Conservation (phyloP, 345 rosid genomes). For the Geranium brycei region DNA sequence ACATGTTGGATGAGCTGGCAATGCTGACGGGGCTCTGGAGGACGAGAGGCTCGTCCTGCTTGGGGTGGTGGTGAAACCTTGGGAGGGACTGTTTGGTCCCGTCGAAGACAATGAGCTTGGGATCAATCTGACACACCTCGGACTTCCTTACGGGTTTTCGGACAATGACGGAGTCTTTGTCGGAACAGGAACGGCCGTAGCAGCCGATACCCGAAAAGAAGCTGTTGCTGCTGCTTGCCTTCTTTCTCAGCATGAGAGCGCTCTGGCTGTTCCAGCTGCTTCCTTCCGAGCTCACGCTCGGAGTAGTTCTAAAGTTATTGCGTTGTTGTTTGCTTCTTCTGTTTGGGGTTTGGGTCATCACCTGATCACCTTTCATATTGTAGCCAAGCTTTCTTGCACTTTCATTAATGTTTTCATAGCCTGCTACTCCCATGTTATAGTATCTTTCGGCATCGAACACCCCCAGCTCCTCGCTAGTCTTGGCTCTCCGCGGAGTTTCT, state of each 20-base stretch:
- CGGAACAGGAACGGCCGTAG: conserved; percentile 26
- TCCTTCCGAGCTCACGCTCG: conserved; percentile 30
- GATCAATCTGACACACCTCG: conserved; percentile 8
- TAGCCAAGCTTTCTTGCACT: background rate
- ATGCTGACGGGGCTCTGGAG: conserved; percentile 14
- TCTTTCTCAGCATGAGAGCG: conserved; percentile 18
- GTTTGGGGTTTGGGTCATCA: conserved; percentile 16
- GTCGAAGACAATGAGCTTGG: conserved; percentile 10
- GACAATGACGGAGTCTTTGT: conserved; percentile 30
- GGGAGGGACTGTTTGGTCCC: conserved; percentile 16
- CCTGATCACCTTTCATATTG: too few species aligned
- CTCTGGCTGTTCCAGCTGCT: conserved; percentile 32
- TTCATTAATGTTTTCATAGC: conserved; percentile 1
- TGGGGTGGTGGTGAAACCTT: conserved; percentile 5
- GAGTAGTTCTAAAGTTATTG: conserved; percentile 22
- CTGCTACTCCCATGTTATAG: conserved; percentile 33
- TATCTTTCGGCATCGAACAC: conserved; percentile 48
- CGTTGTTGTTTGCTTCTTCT: conserved; percentile 14
- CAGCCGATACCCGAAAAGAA: conserved; percentile 36
- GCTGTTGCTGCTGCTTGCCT: conserved; percentile 21
- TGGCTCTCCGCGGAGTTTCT: conserved; percentile 16
- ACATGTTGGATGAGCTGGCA: conserved; percentile 10
- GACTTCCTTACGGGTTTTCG: conserved; percentile 11
- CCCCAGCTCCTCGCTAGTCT: conserved; percentile 24
- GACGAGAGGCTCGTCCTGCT: conserved; percentile 19